Base-by-base conservation (phyloP, 2,329 filamentous ascomycete genomes). In the Fusarium bulbicola region DNA sequence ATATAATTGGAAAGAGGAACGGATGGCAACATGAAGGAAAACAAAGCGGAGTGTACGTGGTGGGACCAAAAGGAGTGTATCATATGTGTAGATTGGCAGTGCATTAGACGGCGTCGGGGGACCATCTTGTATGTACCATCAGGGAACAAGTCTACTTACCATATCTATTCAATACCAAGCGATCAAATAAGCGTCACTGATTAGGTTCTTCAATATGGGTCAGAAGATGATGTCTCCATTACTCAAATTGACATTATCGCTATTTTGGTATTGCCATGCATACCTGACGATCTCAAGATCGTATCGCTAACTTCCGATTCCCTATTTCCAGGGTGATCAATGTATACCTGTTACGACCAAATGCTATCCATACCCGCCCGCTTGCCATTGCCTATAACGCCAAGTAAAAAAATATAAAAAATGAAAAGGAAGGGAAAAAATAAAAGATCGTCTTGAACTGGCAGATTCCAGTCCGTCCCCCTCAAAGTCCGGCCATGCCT, bases 71-170 rank as follows among this genome's bases (percentile, higher is more conserved):
- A 78, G 62, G 63, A 77, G 75, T 84, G 81, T 84, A 84, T 78
- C 80, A 85, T 84, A 84, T 76, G 74, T 84, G 80, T 83, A 82
- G 81, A 84, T 80, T 80, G 81, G 78, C 75, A 81, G 80, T 82
- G 83, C 83, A 85, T 85, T 81, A 82, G 79, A 83, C 77, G 82
- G 84, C 83, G 83, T 83, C 79, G 73, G 81, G 81, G 76, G 78
- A 79, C 75, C 74, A 78, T 80, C 72, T 80, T 80, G 73, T 79
- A 80, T 79, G 78, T 78, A 79, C 72, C 72, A 80, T 70, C 67
- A 77, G 70, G 78, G 77, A 67, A 70, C 76, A 73, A 75, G 74
- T 75, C 75, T 78, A 78, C 76, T 78, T 78, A 78, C 68, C 75
- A 73, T 68, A 74, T 73, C 61, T 68, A 67, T 77, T 74, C 72